Evolutionary conservation across 208 protist genomes (phyloP).

Genomic region (Vickermania ingenoplastis): DNA sequence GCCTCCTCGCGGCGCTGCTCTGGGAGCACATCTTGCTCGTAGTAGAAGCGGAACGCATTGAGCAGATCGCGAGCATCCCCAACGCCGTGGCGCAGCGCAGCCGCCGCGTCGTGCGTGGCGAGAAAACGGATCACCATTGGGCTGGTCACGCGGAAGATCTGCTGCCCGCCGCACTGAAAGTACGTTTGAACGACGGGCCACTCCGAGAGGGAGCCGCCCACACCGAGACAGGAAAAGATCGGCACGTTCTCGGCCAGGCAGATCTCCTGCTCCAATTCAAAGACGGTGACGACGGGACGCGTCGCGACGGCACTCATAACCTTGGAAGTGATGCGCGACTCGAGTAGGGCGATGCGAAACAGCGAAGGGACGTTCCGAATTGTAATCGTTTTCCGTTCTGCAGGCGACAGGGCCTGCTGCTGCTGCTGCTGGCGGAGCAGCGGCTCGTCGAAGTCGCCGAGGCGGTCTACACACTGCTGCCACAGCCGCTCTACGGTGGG

Average conservation of each 20-base stretch:
- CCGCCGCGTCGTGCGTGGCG: constrained; percentile 22
- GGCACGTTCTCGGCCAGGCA: constrained; percentile 37
- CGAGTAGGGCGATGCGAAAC: constrained; percentile 21
- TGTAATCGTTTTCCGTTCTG: not conserved
- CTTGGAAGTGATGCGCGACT: constrained; percentile 38
- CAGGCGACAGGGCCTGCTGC: too few relatives aligned
- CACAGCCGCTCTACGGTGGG: too few relatives aligned
- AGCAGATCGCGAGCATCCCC: constrained; percentile 57
- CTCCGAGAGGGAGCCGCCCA: constrained; percentile 37
- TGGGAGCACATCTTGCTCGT: constrained; percentile 17
- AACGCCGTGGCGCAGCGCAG: constrained; percentile 27
- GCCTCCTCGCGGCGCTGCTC: not conserved
- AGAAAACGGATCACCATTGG: constrained; percentile 51
- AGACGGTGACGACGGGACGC: constrained; percentile 63
- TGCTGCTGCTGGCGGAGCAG: too few relatives aligned
- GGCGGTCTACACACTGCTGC: too few relatives aligned
- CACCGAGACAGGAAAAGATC: constrained; percentile 46
- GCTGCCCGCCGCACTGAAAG: constrained; percentile 34
- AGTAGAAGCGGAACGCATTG: constrained; percentile 42
- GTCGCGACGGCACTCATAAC: constrained; percentile 52
- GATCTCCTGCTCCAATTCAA: constrained; percentile 64
- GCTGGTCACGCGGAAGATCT: constrained; percentile 37
- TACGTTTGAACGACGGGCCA: constrained; percentile 62
- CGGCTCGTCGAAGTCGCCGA: too few relatives aligned
- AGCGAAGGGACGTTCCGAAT: not conserved